A percentile compares a stretch with the other conserved stretches of the same genome.
Conservation (phyloP, 805 yeast species). For the Starmerella apis region DNA sequence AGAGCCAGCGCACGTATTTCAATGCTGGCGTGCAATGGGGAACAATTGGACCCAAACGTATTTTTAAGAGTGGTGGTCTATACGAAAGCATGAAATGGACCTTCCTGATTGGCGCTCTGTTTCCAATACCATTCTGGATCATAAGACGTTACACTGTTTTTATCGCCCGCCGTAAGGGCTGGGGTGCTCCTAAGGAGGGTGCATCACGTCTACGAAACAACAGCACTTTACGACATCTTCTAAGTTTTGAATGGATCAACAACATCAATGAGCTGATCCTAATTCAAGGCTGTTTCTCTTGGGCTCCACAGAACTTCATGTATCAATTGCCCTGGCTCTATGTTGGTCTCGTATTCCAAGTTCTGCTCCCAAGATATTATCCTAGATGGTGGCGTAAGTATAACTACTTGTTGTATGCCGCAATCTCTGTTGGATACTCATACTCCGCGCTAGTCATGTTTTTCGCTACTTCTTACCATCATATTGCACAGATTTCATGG, state of each 20-base stretch:
- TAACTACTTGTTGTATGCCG: slow-evolving; percentile 44
- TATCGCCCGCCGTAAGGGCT: slow-evolving; percentile 8
- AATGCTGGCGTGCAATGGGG: slow-evolving; percentile 48
- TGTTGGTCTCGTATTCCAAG: slow-evolving; percentile 37
- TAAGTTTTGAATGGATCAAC: slow-evolving; percentile 26
- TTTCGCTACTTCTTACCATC: slow-evolving; percentile 39
- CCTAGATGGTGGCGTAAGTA: slow-evolving; percentile 46
- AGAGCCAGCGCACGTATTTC: slow-evolving; percentile 32
- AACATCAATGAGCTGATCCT: slow-evolving; percentile 40
- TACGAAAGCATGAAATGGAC: slow-evolving; percentile 33
- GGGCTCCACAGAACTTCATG: slow-evolving; percentile 27
- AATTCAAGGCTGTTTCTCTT: slow-evolving; percentile 37
- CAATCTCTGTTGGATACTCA: slow-evolving; percentile 53
- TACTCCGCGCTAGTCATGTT: slow-evolving; percentile 49
- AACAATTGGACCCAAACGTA: slow-evolving; percentile 36
- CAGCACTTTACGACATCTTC: not conserved
- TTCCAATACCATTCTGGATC: slow-evolving; percentile 54
- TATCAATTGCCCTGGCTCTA: slow-evolving; percentile 22
- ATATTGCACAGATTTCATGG: slow-evolving; percentile 41
- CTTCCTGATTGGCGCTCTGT: slow-evolving; percentile 42
- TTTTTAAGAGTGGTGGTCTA: slow-evolving; percentile 5
- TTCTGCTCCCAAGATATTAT: slow-evolving; percentile 39
- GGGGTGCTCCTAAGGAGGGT: slow-evolving; percentile 9
- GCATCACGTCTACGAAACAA: slow-evolving; percentile 6
- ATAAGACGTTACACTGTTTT: slow-evolving; percentile 39